Evolutionary conservation across 2,329 filamentous ascomycete species (phyloP).

Genomic region (Claviceps pazoutovae): DNA sequence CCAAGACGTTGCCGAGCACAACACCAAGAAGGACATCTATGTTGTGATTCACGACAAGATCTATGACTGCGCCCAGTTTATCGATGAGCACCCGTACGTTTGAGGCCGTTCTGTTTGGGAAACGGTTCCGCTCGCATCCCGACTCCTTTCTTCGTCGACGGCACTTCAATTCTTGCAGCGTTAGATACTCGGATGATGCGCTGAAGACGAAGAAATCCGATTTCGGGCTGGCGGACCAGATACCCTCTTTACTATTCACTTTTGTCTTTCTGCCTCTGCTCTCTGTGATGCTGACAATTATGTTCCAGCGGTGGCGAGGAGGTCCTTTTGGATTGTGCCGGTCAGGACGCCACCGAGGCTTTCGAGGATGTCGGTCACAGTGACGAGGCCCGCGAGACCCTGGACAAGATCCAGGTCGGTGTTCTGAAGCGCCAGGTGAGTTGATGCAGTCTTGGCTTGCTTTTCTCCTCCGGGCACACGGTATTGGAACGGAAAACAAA

Average conservation of each 20-base stretch:
- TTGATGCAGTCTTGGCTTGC: slow-evolving; percentile 3
- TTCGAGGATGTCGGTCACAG: slow-evolving; percentile 99
- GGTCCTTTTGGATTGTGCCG: slow-evolving; percentile 88
- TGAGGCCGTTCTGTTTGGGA: neutral
- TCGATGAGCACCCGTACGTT: slow-evolving; percentile 88
- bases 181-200: neutral
- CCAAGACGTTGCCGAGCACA: slow-evolving; percentile 72
- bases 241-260: neutral
- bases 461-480: neutral
- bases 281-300: neutral
- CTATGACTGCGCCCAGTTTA: slow-evolving; percentile 77
- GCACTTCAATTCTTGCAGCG: neutral
- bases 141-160: neutral
- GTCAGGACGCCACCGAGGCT: slow-evolving; percentile 91
- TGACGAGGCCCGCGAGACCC: slow-evolving; percentile 92
- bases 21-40: slow-evolving; percentile 86
- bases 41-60: slow-evolving; percentile 92
- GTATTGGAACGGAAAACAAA: neutral
- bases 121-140: neutral
- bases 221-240: no score
- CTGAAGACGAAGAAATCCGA: no score
- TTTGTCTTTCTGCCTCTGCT: neutral
- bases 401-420: slow-evolving; percentile 63
- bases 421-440: slow-evolving; percentile 68
- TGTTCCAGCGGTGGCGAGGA: slow-evolving; percentile 80